Conservation (phyloP, 352 stramenopile species). For the Phytophthora foliorum region DNA sequence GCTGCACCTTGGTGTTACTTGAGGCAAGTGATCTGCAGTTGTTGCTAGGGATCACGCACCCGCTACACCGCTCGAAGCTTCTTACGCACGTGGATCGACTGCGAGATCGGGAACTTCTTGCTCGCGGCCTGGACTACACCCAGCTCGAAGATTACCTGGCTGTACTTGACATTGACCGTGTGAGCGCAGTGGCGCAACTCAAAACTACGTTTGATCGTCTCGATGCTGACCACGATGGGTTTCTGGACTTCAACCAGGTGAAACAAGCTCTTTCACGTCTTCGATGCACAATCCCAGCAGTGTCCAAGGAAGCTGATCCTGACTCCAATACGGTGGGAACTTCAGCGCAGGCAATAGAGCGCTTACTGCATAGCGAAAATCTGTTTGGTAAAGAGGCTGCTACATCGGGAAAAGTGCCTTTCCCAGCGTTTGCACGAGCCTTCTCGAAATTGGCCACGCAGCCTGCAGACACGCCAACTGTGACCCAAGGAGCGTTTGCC, state of each 20-base stretch:
- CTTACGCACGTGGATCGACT: slow-evolving; percentile 70
- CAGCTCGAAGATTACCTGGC: slow-evolving; percentile 83
- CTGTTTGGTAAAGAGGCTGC: slow-evolving; percentile 34
- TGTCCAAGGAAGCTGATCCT: neutral
- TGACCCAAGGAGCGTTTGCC: slow-evolving; percentile 37
- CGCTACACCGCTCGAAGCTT: slow-evolving; percentile 65
- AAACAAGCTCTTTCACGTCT: slow-evolving; percentile 54
- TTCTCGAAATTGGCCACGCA: slow-evolving; percentile 68
- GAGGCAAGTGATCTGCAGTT: slow-evolving; percentile 71
- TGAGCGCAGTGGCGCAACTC: slow-evolving; percentile 70
- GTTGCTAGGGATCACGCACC: slow-evolving; percentile 66
- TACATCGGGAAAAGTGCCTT: slow-evolving; percentile 47
- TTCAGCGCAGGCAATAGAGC: slow-evolving; percentile 46
- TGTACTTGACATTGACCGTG: slow-evolving; percentile 71
- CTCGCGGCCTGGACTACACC: slow-evolving; percentile 69
- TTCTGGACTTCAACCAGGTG: slow-evolving; percentile 63
- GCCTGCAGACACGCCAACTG: slow-evolving; percentile 27
- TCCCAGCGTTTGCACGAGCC: slow-evolving; percentile 62
- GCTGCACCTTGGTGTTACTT: slow-evolving; percentile 68
- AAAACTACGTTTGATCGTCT: slow-evolving; percentile 78
- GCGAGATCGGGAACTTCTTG: slow-evolving; percentile 65
- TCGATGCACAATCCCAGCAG: slow-evolving; percentile 28
- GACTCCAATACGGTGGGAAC: slow-evolving; percentile 12
- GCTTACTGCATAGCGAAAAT: slow-evolving; percentile 42
- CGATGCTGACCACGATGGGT: slow-evolving; percentile 67